A percentile compares a stretch with the other conserved stretches of the same genome.
phyloP scores from a whole-genome alignment of 2,329 filamentous ascomycete species.

The Pyricularia pennisetigena region DNA sequence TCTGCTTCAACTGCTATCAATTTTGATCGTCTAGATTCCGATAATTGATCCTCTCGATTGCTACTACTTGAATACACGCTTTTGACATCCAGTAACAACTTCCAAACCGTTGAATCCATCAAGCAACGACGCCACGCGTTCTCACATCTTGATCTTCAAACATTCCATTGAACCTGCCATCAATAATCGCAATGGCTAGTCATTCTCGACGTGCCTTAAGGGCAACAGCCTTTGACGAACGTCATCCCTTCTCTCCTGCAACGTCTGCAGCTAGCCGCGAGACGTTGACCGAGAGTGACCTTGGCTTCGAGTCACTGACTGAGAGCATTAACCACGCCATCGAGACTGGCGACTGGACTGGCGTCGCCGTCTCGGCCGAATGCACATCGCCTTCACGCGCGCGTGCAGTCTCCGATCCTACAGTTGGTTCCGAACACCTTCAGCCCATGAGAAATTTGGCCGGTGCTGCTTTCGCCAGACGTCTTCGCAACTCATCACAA shows the following conservation, averaged over 20 bases:
- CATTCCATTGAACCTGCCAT: neutral
- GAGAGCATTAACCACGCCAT: neutral
- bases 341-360: neutral
- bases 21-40: neutral
- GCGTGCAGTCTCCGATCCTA: neutral
- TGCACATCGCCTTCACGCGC: neutral
- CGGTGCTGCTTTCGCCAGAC: neutral
- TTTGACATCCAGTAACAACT: neutral
- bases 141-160: neutral
- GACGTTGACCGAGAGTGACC: neutral
- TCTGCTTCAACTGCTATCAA: neutral
- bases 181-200: neutral
- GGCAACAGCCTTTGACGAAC: neutral
- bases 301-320: neutral
- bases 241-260: neutral
- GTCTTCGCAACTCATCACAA: neutral
- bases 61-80: neutral
- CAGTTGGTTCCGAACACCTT: neutral
- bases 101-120: neutral
- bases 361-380: neutral
- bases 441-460: neutral
- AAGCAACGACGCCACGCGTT: neutral
- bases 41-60: neutral
- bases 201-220: neutral
- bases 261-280: neutral